Evolutionary conservation across 305 asterid species (phyloP).

Genomic region (Ajuga reptans): DNA sequence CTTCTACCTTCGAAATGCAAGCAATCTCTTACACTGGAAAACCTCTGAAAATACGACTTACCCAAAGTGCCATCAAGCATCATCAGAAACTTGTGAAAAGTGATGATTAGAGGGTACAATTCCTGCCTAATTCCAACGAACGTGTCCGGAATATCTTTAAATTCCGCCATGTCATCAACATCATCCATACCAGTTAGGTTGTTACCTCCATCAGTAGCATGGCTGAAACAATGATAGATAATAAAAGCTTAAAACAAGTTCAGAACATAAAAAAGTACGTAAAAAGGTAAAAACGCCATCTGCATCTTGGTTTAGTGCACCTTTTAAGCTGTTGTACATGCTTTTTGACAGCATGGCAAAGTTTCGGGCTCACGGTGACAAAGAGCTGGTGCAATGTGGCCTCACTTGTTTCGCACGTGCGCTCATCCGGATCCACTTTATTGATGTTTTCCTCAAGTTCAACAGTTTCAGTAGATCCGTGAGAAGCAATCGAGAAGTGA

Average conservation of each 20-base stretch:
- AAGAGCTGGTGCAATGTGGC: slow-evolving; percentile 48
- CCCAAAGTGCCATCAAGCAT: slow-evolving; percentile 63
- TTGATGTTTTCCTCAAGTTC: neutral
- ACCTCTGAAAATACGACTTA: slow-evolving; percentile 48
- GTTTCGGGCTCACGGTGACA: slow-evolving; percentile 62
- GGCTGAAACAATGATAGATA: too few relatives aligned
- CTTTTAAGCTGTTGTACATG: slow-evolving; percentile 52
- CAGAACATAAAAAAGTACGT: too few relatives aligned
- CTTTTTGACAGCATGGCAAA: slow-evolving; percentile 62
- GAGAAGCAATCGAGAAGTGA: slow-evolving; percentile 35
- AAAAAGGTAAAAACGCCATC: too few relatives aligned
- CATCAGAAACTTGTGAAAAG: slow-evolving; percentile 54
- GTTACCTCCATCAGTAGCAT: neutral
- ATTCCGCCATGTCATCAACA: slow-evolving; percentile 33
- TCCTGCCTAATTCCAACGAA: slow-evolving; percentile 35
- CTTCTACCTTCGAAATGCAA: slow-evolving; percentile 26
- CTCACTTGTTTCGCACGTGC: slow-evolving; percentile 2
- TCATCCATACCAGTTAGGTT: slow-evolving; percentile 33
- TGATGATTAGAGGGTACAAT: slow-evolving; percentile 50
- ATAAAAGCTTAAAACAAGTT: too few relatives aligned
- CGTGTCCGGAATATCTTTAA: slow-evolving; percentile 45
- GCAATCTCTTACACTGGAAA: slow-evolving; percentile 25
- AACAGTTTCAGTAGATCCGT: slow-evolving; percentile 20
- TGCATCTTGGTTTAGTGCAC: slow-evolving; percentile 13
- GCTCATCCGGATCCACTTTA: neutral